Percentiles rank a stretch among this genome's conserved stretches.
Conservation (phyloP, 148 eudicot species). For the Polygonum maritimum region DNA sequence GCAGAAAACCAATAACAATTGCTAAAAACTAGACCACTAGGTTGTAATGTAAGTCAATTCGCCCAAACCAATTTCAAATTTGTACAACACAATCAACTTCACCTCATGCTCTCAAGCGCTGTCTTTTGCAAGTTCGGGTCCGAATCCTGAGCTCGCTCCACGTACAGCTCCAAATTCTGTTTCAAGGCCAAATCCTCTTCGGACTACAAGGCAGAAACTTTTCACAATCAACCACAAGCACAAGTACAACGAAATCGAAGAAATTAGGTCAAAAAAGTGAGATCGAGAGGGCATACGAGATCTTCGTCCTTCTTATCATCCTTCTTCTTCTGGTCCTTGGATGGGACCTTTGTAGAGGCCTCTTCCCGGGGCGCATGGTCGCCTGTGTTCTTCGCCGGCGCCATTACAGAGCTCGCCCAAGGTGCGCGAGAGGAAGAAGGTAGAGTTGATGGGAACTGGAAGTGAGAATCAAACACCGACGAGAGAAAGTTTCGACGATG, state of each 20-base stretch:
- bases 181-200: conserved; percentile 94
- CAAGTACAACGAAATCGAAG: neutral
- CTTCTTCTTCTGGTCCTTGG: conserved; percentile 53
- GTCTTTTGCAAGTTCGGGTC: conserved; percentile 63
- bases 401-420: conserved; percentile 7
- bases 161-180: conserved; percentile 81
- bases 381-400: conserved; percentile 23
- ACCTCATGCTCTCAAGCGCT: conserved; percentile 97
- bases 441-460: neutral
- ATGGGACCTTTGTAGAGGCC: conserved; percentile 24
- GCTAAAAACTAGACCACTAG: neutral
- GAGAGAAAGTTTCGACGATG: neutral
- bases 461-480: neutral
- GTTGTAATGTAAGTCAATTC: neutral
- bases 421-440: neutral
- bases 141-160: conserved; percentile 76
- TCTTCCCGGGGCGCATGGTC: conserved; percentile 14
- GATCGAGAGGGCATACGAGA: conserved; percentile 33
- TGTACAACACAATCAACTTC: neutral
- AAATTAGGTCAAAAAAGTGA: neutral
- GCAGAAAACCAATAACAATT: neutral
- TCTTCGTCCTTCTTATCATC: conserved; percentile 75
- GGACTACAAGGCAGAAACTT: conserved; percentile 33
- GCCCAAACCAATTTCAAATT: neutral
- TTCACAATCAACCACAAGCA: neutral